Evolutionary conservation across 2,329 filamentous ascomycete genomes (phyloP), one percentile per base, ranked within the genome.

Genomic region (Microsporum audouinii): DNA sequence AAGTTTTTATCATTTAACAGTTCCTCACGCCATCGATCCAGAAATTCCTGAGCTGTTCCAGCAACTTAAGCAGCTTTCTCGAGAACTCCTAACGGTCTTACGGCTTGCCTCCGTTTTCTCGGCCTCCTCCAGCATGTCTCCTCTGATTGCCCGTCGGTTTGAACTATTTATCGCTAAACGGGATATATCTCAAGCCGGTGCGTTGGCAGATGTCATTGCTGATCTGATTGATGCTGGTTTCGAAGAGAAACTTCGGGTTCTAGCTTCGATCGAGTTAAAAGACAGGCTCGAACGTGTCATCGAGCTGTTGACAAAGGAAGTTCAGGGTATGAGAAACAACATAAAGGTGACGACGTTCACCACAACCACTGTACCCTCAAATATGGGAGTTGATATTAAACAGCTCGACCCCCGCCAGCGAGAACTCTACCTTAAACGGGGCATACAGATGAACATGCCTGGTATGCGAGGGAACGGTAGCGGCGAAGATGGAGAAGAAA

Each of bases 121-220:
- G 17, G 84, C 88, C 62, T 83, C 85, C 31, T 81, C 84, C 0
- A 81, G 82, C 2, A 77, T 97, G 14, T 91, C 91, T 2, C 91
- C 92, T 0, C 78, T 92, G n/a, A 81, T 97, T 59, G 90, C 90
- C 0, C 84, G 91, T 58, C 84, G 91, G 59, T 83, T 99, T 49
- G 91, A 97, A 69, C 77, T 91, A 59, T 94, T 90, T 73, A 96
- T 99, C 65, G 82, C 85, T 36, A 85, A 87, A 72, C 95, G 94
- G 71, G 86, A 90, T 62, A 73, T 94, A 58, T 80, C 84, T 47
- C 91, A 97, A 66, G 91, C 91, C 1, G 92, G 92, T 1, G 78
- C 85, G 6, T 80, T 99, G 7, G 92, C 94, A 5, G 94, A 99
- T 72, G 97, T 97, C 72, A 96, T 99, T 90, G 87, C 90, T 43